Evolutionary conservation across 1,284 basidiomycete genomes (phyloP), one percentile per base, ranked within the genome.

Genomic region (Irpex sp.): DNA sequence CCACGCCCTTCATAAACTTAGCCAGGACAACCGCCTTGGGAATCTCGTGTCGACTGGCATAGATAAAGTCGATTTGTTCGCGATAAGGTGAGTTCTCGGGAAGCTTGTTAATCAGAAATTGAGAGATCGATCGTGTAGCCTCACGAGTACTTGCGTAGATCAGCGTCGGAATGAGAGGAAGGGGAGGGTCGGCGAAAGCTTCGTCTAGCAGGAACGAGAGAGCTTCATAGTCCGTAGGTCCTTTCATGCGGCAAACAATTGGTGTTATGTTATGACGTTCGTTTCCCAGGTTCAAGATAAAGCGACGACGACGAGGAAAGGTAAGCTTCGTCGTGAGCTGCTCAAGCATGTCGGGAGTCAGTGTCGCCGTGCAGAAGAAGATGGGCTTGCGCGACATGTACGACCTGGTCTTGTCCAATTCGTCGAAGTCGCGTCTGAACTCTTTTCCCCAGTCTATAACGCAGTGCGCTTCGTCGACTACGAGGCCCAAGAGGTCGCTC

Each of bases 381-480:
- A 6, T 68, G 62, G n/a, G 31, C 5, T 51, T 51, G 13, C 8
- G 69, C 60, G 4, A 68, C 40, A 56, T 51, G 48, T 62, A 60
- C 0, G 68, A 55, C 4, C 70, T 66, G 1, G 72, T 63, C 36
- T 59, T 55, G 5, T 48, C 57, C 2, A 73, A 64, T 15, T 66
- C 38, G 4, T 21, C 51, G 58, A 69, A 73, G 2, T 63, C 36
- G 58, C 59, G 56, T 4, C 70, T 69, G 52, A 73, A 73, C n/a
- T 67, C 62, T 5, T 58, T 65, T 1, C 71, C 72, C 72, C 72
- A 75, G 17, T 73, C 67, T 4, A 66, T 64, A 55, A 74, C 70
- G 60, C 72, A 74, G 49, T 75, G 74, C 0, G 66, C 71, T 49
- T 81, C 74, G 62, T 81, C 78, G 34, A 80, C 58, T 19, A 78